These are phyloP conservation scores for Pontederia crassipes DNA, from an alignment of 176 grass and related monocot genomes.

Conservation along the genomic window DNA sequence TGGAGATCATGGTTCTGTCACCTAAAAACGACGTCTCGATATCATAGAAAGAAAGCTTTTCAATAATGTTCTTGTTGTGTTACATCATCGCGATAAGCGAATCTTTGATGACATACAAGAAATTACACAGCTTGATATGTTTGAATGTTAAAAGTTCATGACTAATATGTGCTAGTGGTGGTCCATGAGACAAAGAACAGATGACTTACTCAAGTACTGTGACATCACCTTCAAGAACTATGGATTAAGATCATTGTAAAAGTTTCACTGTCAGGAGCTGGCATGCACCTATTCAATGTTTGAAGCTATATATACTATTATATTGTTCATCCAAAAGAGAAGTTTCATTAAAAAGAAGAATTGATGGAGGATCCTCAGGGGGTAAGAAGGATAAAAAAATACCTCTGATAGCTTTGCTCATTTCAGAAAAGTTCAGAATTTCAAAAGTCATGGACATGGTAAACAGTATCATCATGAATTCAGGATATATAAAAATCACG, in stretches of 20 bases:
- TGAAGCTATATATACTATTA: background rate
- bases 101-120: conserved; percentile 2
- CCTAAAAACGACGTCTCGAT: no score
- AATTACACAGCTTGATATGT: background rate
- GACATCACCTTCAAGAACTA: background rate
- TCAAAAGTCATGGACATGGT: no score
- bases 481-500: no score
- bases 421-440: no score
- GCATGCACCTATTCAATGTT: background rate
- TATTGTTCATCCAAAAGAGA: background rate
- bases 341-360: background rate
- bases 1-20: no score
- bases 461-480: no score
- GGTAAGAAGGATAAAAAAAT: no score
- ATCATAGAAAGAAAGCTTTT: background rate
- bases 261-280: background rate
- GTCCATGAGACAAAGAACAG: background rate
- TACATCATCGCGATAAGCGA: conserved; percentile 3
- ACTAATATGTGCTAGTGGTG: background rate
- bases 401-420: no score
- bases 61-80: background rate
- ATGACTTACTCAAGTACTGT: background rate
- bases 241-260: background rate
- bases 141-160: background rate
- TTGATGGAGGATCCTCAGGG: no score